These are phyloP conservation scores for Didymella sp. DNA, from an alignment of 2,329 filamentous ascomycete genomes.

Conservation along the genomic window DNA sequence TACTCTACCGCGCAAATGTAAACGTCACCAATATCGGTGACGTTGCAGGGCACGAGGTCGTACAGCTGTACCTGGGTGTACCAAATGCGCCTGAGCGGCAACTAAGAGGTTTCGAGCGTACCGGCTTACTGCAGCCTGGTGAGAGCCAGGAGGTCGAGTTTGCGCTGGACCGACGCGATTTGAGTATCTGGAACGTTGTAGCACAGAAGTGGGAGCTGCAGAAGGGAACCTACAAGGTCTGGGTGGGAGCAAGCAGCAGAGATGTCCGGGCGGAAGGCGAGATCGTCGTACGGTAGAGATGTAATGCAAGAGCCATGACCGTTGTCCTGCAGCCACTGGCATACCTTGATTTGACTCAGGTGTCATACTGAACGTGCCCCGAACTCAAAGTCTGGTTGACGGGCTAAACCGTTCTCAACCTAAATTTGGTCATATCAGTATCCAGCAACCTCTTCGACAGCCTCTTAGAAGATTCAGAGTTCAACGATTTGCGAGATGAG, in stretches of 20 bases:
- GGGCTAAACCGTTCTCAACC: not conserved
- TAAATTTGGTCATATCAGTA: too few relatives aligned
- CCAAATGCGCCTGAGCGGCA: constrained; percentile 69
- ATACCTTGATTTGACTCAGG: not conserved
- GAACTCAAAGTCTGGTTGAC: not conserved
- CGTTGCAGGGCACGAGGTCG: constrained; percentile 70
- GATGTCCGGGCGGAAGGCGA: constrained; percentile 37
- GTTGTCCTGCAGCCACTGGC: not conserved
- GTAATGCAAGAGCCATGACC: not conserved
- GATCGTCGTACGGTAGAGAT: constrained; percentile 18
- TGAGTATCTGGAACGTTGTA: constrained; percentile 82
- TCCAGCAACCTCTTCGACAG: too few relatives aligned
- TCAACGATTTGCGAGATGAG: too few relatives aligned
- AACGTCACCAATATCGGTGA: constrained; percentile 74
- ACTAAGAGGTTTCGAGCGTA: constrained; percentile 79
- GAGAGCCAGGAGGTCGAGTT: constrained; percentile 68
- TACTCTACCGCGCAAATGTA: constrained; percentile 69
- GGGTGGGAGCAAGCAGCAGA: constrained; percentile 48
- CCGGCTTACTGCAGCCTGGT: constrained; percentile 70
- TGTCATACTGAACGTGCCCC: not conserved
- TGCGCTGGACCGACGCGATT: constrained; percentile 74
- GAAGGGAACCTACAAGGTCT: constrained; percentile 36
- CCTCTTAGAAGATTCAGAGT: too few relatives aligned
- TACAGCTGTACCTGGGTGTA: constrained; percentile 70
- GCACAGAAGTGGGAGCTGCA: constrained; percentile 76